phyloP scores from a whole-genome alignment of 1,139 yeast genomes.

The Zygosaccharomyces sapae region DNA sequence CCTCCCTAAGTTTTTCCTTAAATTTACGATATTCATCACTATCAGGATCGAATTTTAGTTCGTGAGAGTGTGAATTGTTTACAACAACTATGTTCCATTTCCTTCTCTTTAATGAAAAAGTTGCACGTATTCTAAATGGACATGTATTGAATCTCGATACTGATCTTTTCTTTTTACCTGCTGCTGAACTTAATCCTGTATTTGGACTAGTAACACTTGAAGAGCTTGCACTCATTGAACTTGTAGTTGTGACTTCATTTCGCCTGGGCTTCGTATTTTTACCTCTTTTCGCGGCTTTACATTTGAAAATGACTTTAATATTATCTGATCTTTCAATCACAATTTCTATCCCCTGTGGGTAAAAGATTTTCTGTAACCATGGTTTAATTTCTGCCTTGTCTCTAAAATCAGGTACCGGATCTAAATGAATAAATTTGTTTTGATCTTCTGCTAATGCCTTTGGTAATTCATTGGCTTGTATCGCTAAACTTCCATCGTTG shows the following conservation, averaged over 20 bases:
- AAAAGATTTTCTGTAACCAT: conserved; percentile 53
- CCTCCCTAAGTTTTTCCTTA: conserved; percentile 29
- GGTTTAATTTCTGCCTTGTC: conserved; percentile 56
- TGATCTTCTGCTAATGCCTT: conserved; percentile 22
- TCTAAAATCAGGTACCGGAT: conserved; percentile 41
- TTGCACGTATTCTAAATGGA: conserved; percentile 68
- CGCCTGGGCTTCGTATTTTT: conserved; percentile 19
- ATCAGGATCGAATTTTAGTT: conserved; percentile 33
- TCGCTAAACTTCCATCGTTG: not conserved
- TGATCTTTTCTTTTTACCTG: conserved; percentile 31
- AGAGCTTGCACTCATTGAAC: not conserved
- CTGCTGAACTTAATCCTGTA: not conserved
- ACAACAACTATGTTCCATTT: conserved; percentile 61
- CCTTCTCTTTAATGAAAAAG: conserved; percentile 52
- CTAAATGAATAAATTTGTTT: conserved; percentile 36
- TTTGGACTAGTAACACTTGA: not conserved
- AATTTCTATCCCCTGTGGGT: conserved; percentile 51
- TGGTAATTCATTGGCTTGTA: conserved; percentile 5
- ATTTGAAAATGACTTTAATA: conserved; percentile 63
- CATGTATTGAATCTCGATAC: conserved; percentile 44
- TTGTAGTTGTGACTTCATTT: not conserved
- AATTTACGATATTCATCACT: conserved; percentile 37
- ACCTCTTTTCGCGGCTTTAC: conserved; percentile 45
- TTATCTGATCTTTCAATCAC: conserved; percentile 71
- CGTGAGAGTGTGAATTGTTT: conserved; percentile 48